Evolutionary conservation across 352 stramenopile genomes (phyloP), one percentile per base, ranked within the genome.

Genomic region (Phytophthora brassicae): DNA sequence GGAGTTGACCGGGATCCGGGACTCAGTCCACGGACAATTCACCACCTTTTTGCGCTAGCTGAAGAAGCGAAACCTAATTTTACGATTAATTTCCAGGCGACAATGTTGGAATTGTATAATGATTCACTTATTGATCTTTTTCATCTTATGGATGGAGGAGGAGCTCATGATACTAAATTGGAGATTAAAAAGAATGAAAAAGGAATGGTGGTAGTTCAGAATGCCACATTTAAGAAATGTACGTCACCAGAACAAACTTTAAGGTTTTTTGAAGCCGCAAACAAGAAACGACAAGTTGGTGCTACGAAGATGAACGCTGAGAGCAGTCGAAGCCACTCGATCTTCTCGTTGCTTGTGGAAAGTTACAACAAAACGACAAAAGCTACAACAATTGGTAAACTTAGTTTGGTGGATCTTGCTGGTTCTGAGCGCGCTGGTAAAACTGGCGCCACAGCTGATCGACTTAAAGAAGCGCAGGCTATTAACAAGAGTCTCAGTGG

Each of bases 131-230:
- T 96, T 26, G 93, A 98, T 60, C 68, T 98, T 17, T 88, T 97
- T 53, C 79, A 84, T 16, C 71, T 92, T 8, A 66, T 97, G 56
- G 90, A 97, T 35, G 73, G 64, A 16, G 70, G 72, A 44, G 56
- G 59, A 7, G n/a, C 64, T 20, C 60, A 77, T 20, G 74, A 79
- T 8, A 82, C 62, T 14, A 97, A 97, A 64, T 75, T 98, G 33
- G 89, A 98, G 29, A 97, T 98, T 72, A 97, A 98, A 70, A 90
- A 97, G 67, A 95, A 94, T 61, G 84, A 92, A 2, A 95, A 94
- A 39, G 90, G 92, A 2, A 96, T 97, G 86, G 91, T 98, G 6
- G 86, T 93, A 38, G 88, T 98, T 16, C 77, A 94, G 49, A 95
- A 97, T 60, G 77, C 74, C 41, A 84, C 90, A 26, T 69, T 90